phyloP scores from a whole-genome alignment of 2,329 filamentous ascomycete genomes.

The Tolypocladium inflatum region DNA sequence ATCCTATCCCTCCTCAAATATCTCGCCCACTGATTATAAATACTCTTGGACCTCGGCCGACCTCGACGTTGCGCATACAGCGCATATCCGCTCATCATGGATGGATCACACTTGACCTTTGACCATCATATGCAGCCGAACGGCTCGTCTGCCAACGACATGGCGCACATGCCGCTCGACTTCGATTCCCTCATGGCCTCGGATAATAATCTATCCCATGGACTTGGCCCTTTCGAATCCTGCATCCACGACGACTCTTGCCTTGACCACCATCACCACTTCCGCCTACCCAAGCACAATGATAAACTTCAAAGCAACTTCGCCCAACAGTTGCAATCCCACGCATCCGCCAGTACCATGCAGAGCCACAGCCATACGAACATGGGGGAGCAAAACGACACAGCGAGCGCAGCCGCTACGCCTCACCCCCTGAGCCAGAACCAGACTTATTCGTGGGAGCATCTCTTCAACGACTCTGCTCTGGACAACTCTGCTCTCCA shows the following conservation, averaged over 20 bases:
- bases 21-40: not conserved
- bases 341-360: not conserved
- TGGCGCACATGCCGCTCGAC: conserved; percentile 12
- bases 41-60: not conserved
- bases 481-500: conserved; percentile 2
- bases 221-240: conserved; percentile 14
- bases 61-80: not conserved
- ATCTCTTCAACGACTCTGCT: conserved; percentile 6
- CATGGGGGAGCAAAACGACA: not conserved
- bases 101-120: conserved; percentile 12
- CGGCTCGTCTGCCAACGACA: conserved; percentile 18
- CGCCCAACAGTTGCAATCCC: conserved; percentile 3
- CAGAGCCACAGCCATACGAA: not conserved
- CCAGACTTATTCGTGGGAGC: conserved; percentile 8
- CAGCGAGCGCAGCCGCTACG: not conserved
- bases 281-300: conserved; percentile 6
- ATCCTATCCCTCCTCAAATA: not conserved
- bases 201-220: conserved; percentile 13
- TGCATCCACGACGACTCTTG: conserved; percentile 23
- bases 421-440: conserved; percentile 1
- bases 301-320: conserved; percentile 4
- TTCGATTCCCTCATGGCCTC: conserved; percentile 16
- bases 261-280: conserved; percentile 13
- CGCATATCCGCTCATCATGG: conserved; percentile 8
- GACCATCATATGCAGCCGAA: conserved; percentile 8